Base-by-base conservation (phyloP, 1,284 basidiomycete genomes). In the Vanrija sp. region DNA sequence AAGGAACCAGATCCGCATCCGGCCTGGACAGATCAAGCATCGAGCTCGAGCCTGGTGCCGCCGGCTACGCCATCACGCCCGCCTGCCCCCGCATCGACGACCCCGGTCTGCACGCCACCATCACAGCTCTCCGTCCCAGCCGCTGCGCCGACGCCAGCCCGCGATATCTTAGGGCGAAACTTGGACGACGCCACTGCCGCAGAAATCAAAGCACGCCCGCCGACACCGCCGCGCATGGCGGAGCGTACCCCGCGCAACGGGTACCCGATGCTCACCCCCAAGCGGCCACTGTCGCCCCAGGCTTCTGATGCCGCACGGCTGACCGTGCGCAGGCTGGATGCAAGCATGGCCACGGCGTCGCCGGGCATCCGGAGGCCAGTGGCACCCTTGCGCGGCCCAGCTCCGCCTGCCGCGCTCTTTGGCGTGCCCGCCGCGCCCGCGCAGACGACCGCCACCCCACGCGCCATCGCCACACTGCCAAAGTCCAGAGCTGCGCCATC, bases 171-270 rank as follows among this genome's bases (percentile, higher is more conserved):
- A 15, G 34, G 34, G 14, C 9, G 34, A 12, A 34, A 15, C 34
- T 5, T 34, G 34, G 34, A 34, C 34, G 34, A 34, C 34, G 14
- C 34, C 9, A 12, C 34, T 5, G 34, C 34, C 34, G 34, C 34
- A 2, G 34, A 34, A 12, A 34, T 34, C 34, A 8, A 34, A 15
- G 34, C 34, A 2, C 34, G 42, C 12, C 40, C 40, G 9, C 40
- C 40, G 6, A 42, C 40, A 8, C 40, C 40, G 19, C 40, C 40
- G 12, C 40, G 40, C n/a, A 42, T 42, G 9, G 52, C 51, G 6
- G 40, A 38, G 16, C 56, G 56, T 5, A 51, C 56, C 10, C 18
- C 49, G 4, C 47, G 47, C 9, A 53, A 57, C 6, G 59, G 52
- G 26, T 54, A 57, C 21, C 47, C 47, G 15, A 26, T 49, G 14